Evolutionary conservation across 257 asterid species (phyloP), one percentile per base, ranked within the genome.

Genomic region (Lithospermum erythrorhizon): DNA sequence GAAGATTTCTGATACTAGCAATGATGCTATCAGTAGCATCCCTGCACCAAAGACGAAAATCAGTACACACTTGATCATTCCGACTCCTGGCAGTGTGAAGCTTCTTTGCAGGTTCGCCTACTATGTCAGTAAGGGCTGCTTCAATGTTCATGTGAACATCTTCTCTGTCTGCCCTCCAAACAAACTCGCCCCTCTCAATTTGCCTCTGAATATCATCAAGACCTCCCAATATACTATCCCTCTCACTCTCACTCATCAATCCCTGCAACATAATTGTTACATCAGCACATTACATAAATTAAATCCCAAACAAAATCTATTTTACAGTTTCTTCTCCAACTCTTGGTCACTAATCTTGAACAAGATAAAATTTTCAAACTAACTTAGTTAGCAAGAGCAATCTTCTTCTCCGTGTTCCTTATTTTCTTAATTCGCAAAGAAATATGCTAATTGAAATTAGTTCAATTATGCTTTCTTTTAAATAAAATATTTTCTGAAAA

Each of bases 71-170:
- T 86, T 91, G 97, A 78, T 91, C 98, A 8, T 88, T 91, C 57
- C 97, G 74, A 68, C 98, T 91, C 57, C 98, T 83, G 0, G 97
- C 98, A 52, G 98, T 91, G 72, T 91, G 98, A 23, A 91, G 97
- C 82, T 88, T 91, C 80, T 91, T 91, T 3, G 98, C 98, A 25
- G 98, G 89, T 76, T 91, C 98, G 4, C 98, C 98, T 65, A 91
- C 85, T 68, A 91, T 75, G 74, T 91, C 95, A 1, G 95, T 91
- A 30, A 91, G 98, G 0, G 95, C 83, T 29, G 98, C 98, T 78
- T 91, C 98, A 35, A 91, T 91, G 75, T 91, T 91, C 98, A 91
- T 91, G 71, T 86, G 98, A 59, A 91, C 98, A 63, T 91, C 98
- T 82, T 91, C 98, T 70, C 98, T 83, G 67, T 91, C 97, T 23